These are phyloP conservation scores for Pestalotiopsis sp. DNA, from an alignment of 2,329 filamentous ascomycete species.

Conservation along the genomic window DNA sequence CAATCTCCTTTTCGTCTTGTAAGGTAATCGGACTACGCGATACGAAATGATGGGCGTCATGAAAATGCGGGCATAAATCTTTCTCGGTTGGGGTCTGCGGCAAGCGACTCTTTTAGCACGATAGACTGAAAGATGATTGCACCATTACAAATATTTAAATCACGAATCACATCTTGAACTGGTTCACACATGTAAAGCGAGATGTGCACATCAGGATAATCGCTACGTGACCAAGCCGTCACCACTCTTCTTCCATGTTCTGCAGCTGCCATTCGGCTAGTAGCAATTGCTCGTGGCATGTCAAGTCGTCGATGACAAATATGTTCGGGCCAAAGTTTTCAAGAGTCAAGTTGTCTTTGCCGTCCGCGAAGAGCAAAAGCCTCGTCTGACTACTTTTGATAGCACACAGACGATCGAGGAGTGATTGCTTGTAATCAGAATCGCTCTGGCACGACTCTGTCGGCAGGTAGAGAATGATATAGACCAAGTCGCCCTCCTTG, in stretches of 20 bases:
- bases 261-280: neutral
- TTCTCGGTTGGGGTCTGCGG: neutral
- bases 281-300: neutral
- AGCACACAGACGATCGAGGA: neutral
- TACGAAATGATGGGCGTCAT: neutral
- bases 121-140: neutral
- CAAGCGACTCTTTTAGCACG: neutral
- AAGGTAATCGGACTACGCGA: slow-evolving; percentile 20
- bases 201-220: too few species aligned
- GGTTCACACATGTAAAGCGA: neutral
- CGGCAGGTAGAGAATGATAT: neutral
- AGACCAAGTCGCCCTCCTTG: neutral
- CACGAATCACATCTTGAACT: neutral
- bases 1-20: slow-evolving; percentile 65
- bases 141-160: neutral
- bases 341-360: neutral
- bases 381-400: neutral
- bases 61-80: neutral
- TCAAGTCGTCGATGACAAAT: neutral
- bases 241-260: neutral
- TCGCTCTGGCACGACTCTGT: neutral
- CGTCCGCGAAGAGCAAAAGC: neutral
- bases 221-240: neutral
- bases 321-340: neutral
- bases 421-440: neutral